Conservation (phyloP, 768 basidiomycete genomes). For the Hericium erinaceus region DNA sequence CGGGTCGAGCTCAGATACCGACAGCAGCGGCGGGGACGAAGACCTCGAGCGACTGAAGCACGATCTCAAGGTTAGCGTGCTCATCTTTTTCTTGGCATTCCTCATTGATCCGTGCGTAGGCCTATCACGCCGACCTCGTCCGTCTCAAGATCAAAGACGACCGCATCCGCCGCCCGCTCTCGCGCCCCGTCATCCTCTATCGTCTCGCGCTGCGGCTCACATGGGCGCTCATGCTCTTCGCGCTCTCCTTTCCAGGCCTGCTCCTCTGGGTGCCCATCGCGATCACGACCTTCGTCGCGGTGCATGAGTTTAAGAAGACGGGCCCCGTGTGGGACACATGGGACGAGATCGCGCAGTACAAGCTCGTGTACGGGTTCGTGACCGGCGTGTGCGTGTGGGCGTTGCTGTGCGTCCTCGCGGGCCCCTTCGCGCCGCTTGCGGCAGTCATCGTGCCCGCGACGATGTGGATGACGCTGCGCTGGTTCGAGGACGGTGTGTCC, state of each 20-base stretch:
- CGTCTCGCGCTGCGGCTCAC: slow-evolving; percentile 56
- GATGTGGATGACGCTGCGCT: slow-evolving; percentile 89
- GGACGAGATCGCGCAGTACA: slow-evolving; percentile 88
- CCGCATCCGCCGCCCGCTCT: slow-evolving; percentile 61
- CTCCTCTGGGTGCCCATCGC: slow-evolving; percentile 81
- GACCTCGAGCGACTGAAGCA: slow-evolving; percentile 20
- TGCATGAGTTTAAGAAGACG: slow-evolving; percentile 68
- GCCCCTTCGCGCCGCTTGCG: slow-evolving; percentile 53
- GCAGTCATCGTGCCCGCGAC: slow-evolving; percentile 52
- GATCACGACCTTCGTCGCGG: slow-evolving; percentile 55
- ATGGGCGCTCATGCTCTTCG: slow-evolving; percentile 55
- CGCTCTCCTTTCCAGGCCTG: slow-evolving; percentile 66
- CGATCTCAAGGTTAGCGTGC: slow-evolving; percentile 51
- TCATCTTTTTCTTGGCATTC: neutral
- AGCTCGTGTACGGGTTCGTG: slow-evolving; percentile 72
- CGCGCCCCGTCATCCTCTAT: slow-evolving; percentile 42
- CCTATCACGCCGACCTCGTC: slow-evolving; percentile 65
- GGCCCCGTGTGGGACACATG: slow-evolving; percentile 81
- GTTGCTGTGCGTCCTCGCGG: slow-evolving; percentile 41
- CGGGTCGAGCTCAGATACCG: slow-evolving; percentile 15
- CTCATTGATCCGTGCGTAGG: slow-evolving; percentile 27
- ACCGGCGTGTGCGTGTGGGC: slow-evolving; percentile 67
- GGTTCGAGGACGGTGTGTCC: slow-evolving; percentile 78
- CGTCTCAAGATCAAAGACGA: slow-evolving; percentile 76
- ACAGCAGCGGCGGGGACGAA: slow-evolving; percentile 15